Base-by-base conservation (phyloP, 345 rosid genomes). In the Cardamine resedifolia region DNA sequence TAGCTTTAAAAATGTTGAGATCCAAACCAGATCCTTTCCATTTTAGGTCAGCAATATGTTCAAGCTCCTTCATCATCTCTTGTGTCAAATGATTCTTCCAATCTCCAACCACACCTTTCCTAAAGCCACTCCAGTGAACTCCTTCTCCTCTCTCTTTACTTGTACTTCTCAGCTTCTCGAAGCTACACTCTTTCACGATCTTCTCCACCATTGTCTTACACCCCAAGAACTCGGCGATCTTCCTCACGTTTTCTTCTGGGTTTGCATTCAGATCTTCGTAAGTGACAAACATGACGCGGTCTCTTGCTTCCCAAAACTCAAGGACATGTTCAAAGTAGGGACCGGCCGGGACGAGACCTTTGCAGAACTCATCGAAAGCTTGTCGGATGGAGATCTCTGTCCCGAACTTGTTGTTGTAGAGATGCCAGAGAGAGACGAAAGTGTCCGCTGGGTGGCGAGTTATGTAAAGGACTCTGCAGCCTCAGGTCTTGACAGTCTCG, bases 31-130 rank as follows among this genome's bases (percentile, higher is more conserved):
- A 72, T 16, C 64, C 73, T 9, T 7, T 20, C 59, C 77, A 64
- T 68, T 73, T 73, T 26, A 72, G 39, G 27, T 76, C 79, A 64
- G 58, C 70, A 23, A 66, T 58, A 28, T 65, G 53, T 60, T 83
- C 72, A 4, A 75, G 63, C 58, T 63, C 74, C 43, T 68, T 73
- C 36, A 67, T 72, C 81, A 80, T 80, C 62, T 78, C 81, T 27
- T 64, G 63, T 19, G 78, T 68, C 10, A 83, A 19, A 66, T 78
- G 64, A 68, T 76, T 80, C 47, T 68, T 74, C 84, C 83, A 83
- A 36, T 80, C 83, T 71, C 86, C 83, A 11, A 77, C 79, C 15
- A 71, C 70, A 38, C 86, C 82, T 69, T 57, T 72, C 79, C 84
- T 66, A 71, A 83, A 83, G 73, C 69, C 48, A 28, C 30, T 27